Conservation (phyloP, 2,329 filamentous ascomycete genomes). For the Zymoseptoria crescenta region DNA sequence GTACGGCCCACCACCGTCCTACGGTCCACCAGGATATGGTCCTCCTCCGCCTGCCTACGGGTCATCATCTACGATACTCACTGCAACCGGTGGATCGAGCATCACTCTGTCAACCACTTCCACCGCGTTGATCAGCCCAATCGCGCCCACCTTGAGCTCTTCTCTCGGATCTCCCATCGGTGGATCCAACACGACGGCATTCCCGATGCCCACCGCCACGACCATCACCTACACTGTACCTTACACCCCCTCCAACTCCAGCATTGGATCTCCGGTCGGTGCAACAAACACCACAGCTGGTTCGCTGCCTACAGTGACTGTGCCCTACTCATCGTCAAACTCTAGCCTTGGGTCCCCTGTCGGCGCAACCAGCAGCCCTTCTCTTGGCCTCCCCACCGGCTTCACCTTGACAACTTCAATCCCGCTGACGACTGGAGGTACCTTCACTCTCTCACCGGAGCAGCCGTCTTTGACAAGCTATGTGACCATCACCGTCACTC, state of each 20-base stretch:
- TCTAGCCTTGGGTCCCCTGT: neutral
- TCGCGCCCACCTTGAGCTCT: neutral
- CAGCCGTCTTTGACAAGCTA: neutral
- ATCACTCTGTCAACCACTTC: neutral
- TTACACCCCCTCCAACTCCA: neutral
- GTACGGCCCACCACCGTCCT: neutral
- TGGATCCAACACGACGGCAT: constrained; percentile 1
- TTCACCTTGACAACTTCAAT: neutral
- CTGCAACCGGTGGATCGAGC: constrained; percentile 1
- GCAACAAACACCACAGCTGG: neutral
- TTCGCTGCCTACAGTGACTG: neutral
- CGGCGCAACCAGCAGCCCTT: neutral
- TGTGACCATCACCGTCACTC: neutral
- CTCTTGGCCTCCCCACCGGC: neutral
- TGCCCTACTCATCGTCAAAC: neutral
- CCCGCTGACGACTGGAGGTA: neutral
- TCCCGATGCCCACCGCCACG: neutral
- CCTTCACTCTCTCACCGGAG: neutral
- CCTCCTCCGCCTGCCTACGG: constrained; percentile 5
- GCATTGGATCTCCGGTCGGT: neutral
- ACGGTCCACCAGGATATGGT: constrained; percentile 2
- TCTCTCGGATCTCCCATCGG: constrained; percentile 6
- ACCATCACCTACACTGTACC: neutral
- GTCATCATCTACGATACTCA: constrained; percentile 1
- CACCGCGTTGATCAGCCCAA: constrained; percentile 2